Conservation (phyloP, 1,284 basidiomycete species). For the Puccinia triticina region DNA sequence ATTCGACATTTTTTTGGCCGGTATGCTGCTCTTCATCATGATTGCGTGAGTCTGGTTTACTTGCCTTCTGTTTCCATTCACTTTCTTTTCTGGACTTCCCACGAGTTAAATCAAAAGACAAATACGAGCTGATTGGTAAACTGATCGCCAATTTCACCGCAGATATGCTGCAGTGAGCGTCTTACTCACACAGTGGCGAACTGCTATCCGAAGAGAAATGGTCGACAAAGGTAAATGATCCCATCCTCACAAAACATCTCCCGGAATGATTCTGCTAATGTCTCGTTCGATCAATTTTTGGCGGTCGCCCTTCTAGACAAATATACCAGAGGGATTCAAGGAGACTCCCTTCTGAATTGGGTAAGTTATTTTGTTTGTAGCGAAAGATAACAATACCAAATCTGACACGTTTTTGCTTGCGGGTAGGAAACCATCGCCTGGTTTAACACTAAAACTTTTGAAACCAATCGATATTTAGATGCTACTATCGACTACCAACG, state of each 20-base stretch:
- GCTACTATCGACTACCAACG: slow-evolving; percentile 76
- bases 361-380: slow-evolving; percentile 70
- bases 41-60: slow-evolving; percentile 34
- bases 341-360: slow-evolving; percentile 43
- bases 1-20: slow-evolving; percentile 48
- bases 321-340: slow-evolving; percentile 47
- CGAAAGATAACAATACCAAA: slow-evolving; percentile 60
- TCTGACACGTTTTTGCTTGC: slow-evolving; percentile 53
- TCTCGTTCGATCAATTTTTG: not conserved
- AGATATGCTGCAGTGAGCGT: slow-evolving; percentile 56
- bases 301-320: slow-evolving; percentile 28
- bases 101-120: slow-evolving; percentile 60
- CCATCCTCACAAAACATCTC: not conserved
- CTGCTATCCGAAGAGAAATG: slow-evolving; percentile 62
- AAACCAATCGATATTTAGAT: slow-evolving; percentile 72
- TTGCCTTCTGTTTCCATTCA: not conserved
- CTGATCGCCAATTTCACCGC: not conserved
- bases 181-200: slow-evolving; percentile 72
- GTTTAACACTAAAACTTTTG: slow-evolving; percentile 79
- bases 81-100: not conserved
- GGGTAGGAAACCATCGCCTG: slow-evolving; percentile 66
- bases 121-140: slow-evolving; percentile 65
- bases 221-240: slow-evolving; percentile 52
- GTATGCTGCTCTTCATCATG: slow-evolving; percentile 45
- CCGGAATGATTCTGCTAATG: not conserved